Evolutionary conservation across 2,329 filamentous ascomycete genomes (phyloP).

Genomic region (Nemania sp.): DNA sequence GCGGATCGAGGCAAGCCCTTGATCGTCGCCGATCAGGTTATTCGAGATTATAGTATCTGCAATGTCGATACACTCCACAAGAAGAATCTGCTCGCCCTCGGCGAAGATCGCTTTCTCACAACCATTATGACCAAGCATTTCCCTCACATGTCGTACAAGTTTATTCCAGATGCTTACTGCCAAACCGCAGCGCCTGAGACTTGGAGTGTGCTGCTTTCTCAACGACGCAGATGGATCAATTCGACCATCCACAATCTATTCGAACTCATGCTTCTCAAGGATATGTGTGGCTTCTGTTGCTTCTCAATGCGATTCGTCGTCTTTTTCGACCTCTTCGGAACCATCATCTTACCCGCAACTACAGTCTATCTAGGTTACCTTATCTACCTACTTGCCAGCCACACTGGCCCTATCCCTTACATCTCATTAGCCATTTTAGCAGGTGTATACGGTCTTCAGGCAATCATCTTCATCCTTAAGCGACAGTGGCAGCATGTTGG

Average conservation of each 20-base stretch:
- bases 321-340: constrained; percentile 91
- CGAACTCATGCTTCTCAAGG: constrained; percentile 85
- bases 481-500: constrained; percentile 97
- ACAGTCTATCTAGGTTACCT: constrained; percentile 86
- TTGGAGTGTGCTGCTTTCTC: constrained; percentile 93
- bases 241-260: constrained; percentile 96
- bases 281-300: constrained; percentile 98
- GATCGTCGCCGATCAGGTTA: constrained; percentile 87
- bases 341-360: constrained; percentile 87
- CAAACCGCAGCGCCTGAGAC: constrained; percentile 92
- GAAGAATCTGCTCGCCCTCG: constrained; percentile 79
- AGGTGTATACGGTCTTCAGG: constrained; percentile 92
- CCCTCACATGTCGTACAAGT: constrained; percentile 94
- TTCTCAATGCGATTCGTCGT: constrained; percentile 98
- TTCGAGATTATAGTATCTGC: constrained; percentile 86
- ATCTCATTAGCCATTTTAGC: constrained; percentile 90
- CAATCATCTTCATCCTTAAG: constrained; percentile 94
- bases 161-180: constrained; percentile 89
- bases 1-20: constrained; percentile 92
- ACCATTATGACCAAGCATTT: constrained; percentile 99
- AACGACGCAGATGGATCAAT: constrained; percentile 99
- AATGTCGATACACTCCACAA: constrained; percentile 93
- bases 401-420: constrained; percentile 75
- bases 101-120: constrained; percentile 85
- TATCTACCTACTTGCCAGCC: constrained; percentile 75